Evolutionary conservation across 768 basidiomycete genomes (phyloP), one percentile per base, ranked within the genome.

Genomic region (Podaxis sp.): DNA sequence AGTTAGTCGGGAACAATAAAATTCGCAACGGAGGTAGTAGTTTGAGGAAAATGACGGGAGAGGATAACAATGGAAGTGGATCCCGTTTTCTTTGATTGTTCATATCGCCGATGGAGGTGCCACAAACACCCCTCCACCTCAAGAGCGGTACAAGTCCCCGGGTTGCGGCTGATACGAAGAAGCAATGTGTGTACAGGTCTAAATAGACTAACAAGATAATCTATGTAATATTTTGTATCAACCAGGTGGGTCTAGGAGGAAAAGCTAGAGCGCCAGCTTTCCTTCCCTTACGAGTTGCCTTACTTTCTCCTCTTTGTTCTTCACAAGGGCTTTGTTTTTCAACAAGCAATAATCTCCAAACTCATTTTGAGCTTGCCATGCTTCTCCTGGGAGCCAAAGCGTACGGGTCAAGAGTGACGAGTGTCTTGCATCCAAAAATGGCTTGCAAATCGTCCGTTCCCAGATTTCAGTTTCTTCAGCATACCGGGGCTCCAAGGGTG

Each of bases 281-380:
- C 57, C 63, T 46, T 58, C 54, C 22, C 40, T n/a, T n/a, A 55
- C 55, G 12, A 51, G 66, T 51, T 59, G 64, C 38, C 66, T 66
- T 9, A 76, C 66, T 33, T 70, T 55, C 8, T 59, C 62, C 64
- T 80, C 76, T 66, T 82, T 82, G 56, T 65, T 64, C 1, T 56
- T 64, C 25, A 84, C 74, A 33, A 68, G 71, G 15, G 71, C 76
- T 67, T 73, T 83, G 66, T 93, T 89, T 73, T 81, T 86, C 64
- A 99, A 78, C 65, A 99, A 71, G 72, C 96, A 97, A 72, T 94
- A 97, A 68, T 98, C 93, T 1, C 96, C 96, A 73, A 83, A 97
- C 62, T 82, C 81, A 70, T 96, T 93, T 66, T 75, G 74, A 25
- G 73, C 75, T 65, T 88, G 84, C 88, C 93, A 93, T 63, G 74